Percentiles rank a stretch among this genome's conserved stretches.
These are phyloP conservation scores for Leccinum subrobustum DNA, from an alignment of 1,284 basidiomycete genomes.

Conservation along the genomic window DNA sequence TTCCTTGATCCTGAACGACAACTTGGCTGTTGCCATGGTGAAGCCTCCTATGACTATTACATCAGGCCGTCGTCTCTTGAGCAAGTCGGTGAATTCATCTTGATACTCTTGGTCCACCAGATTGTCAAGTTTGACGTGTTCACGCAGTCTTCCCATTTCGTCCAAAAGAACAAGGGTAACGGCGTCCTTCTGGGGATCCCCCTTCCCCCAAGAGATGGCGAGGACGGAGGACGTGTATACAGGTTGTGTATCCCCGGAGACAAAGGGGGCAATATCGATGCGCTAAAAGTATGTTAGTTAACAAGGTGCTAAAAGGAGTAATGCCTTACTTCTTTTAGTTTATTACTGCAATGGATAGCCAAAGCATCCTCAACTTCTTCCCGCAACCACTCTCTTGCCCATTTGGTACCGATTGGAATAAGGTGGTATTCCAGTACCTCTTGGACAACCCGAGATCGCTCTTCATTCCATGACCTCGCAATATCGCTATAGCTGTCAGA, in stretches of 20 bases:
- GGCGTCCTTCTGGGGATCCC: conserved; percentile 89
- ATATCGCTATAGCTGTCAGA: conserved; percentile 87
- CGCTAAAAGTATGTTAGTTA: conserved; percentile 44
- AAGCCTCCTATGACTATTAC: conserved; percentile 91
- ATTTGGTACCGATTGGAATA: conserved; percentile 80
- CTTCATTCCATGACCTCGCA: conserved; percentile 90
- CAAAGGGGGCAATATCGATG: conserved; percentile 75
- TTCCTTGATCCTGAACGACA: conserved; percentile 66
- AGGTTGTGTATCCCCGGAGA: conserved; percentile 56
- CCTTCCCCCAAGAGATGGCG: conserved; percentile 93
- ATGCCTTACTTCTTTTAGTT: conserved; percentile 67
- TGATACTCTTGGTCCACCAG: conserved; percentile 65
- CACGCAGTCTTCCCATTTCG: conserved; percentile 84
- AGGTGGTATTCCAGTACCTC: conserved; percentile 80
- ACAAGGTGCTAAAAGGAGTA: conserved; percentile 12
- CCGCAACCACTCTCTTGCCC: conserved; percentile 87
- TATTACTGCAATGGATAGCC: conserved; percentile 63
- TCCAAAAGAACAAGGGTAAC: conserved; percentile 88
- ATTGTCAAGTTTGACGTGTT: conserved; percentile 89
- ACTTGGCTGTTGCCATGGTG: conserved; percentile 76
- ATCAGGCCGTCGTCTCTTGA: conserved; percentile 83
- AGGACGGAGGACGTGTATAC: conserved; percentile 85
- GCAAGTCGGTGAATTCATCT: conserved; percentile 79
- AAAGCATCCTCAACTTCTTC: conserved; percentile 90
- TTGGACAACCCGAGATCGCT: conserved; percentile 77